Percentiles rank a stretch among this genome's conserved stretches.
These are phyloP conservation scores for Quercus berberidifolia DNA, from an alignment of 306 rosid species.

Conservation along the genomic window DNA sequence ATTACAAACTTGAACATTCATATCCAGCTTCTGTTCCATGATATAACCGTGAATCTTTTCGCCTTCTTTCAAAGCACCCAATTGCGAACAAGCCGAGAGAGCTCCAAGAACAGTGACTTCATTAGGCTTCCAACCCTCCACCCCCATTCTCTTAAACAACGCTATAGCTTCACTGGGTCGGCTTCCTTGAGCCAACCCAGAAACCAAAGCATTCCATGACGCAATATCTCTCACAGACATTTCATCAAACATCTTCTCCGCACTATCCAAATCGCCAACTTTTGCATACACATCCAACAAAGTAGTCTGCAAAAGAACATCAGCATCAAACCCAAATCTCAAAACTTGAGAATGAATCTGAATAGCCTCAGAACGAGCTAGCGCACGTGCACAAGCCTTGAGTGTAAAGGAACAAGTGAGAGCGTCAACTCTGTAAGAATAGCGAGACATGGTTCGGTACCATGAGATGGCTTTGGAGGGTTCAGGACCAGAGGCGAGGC, in stretches of 20 bases:
- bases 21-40: conserved; percentile 47
- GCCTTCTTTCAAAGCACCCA: conserved; percentile 74
- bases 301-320: conserved; percentile 57
- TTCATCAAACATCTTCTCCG: conserved; percentile 76
- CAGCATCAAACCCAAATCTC: conserved; percentile 56
- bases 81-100: conserved; percentile 75
- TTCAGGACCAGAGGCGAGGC: conserved; percentile 65
- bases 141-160: conserved; percentile 64
- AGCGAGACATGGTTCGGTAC: conserved; percentile 47
- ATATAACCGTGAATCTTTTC: conserved; percentile 48
- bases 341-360: conserved; percentile 67
- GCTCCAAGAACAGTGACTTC: conserved; percentile 70
- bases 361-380: conserved; percentile 54
- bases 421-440: conserved; percentile 53
- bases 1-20: conserved; percentile 68
- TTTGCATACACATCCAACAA: conserved; percentile 75
- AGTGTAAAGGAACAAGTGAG: conserved; percentile 76
- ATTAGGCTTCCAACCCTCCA: conserved; percentile 65
- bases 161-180: conserved; percentile 57
- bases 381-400: conserved; percentile 81
- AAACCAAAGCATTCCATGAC: conserved; percentile 74
- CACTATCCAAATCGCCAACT: conserved; percentile 50
- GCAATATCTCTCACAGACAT: conserved; percentile 64
- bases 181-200: conserved; percentile 83
- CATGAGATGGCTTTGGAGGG: conserved; percentile 64